phyloP scores from a whole-genome alignment of 768 basidiomycete species.

The Chalciporus sphaerocephalus region DNA sequence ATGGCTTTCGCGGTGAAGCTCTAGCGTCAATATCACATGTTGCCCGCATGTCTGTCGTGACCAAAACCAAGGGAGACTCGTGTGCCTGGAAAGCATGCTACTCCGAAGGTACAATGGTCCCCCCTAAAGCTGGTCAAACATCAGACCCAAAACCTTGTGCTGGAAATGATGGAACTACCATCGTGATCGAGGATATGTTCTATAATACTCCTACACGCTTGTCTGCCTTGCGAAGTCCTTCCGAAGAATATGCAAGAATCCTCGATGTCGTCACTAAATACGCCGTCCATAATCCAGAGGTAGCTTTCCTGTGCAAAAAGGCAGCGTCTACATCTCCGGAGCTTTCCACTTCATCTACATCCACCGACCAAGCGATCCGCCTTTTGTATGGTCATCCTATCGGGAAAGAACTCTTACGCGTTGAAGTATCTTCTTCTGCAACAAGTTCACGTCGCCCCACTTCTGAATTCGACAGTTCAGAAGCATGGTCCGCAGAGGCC shows the following conservation, averaged over 20 bases:
- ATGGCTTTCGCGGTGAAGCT: conserved; percentile 97
- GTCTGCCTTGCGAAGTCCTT: conserved; percentile 73
- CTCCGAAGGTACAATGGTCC: conserved; percentile 67
- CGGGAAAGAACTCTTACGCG: conserved; percentile 66
- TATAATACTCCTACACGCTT: conserved; percentile 89
- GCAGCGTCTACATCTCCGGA: conserved; percentile 72
- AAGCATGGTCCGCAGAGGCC: conserved; percentile 68
- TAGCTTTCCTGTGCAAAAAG: conserved; percentile 92
- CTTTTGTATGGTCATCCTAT: conserved; percentile 78
- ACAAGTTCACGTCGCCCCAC: conserved; percentile 16
- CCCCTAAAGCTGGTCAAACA: conserved; percentile 64
- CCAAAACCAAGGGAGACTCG: conserved; percentile 75
- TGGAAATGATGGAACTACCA: conserved; percentile 90
- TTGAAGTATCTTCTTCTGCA: conserved; percentile 35
- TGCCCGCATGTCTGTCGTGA: conserved; percentile 82
- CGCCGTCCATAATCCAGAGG: conserved; percentile 86
- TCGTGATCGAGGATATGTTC: conserved; percentile 94
- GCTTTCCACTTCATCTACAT: conserved; percentile 70
- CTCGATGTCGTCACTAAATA: conserved; percentile 91
- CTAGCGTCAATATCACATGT: conserved; percentile 95
- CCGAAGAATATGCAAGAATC: conserved; percentile 90
- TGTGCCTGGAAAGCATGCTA: conserved; percentile 93
- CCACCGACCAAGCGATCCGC: conserved; percentile 67
- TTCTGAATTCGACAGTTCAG: conserved; percentile 29
- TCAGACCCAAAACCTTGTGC: conserved; percentile 85